Conservation (phyloP, 2,329 filamentous ascomycete genomes). For the Trichoderma brevicompactum region DNA sequence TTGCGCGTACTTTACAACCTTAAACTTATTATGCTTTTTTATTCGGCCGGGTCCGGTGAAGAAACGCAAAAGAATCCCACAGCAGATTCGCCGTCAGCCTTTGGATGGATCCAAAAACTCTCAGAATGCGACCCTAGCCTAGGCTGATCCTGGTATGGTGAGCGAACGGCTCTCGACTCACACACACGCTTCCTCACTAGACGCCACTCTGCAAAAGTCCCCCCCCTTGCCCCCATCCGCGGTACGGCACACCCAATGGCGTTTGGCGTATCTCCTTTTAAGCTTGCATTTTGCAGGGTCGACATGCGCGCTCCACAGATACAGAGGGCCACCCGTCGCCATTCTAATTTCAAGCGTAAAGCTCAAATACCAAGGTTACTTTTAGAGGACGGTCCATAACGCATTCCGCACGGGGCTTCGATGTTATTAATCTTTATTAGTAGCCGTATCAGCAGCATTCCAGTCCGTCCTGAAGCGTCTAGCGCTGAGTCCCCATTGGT, state of each 20-base stretch:
- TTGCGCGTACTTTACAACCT: conserved; percentile 10
- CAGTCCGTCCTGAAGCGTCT: not conserved
- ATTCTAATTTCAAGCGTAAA: conserved; percentile 25
- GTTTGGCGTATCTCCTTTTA: conserved; percentile 16
- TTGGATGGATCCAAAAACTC: not conserved
- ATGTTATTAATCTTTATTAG: not conserved
- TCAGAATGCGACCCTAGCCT: not conserved
- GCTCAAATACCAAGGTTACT: conserved; percentile 25
- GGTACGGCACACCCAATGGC: conserved; percentile 9
- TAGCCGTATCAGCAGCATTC: conserved; percentile 12
- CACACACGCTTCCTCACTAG: not conserved
- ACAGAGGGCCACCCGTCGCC: not conserved
- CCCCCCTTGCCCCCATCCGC: conserved; percentile 3
- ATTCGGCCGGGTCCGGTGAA: conserved; percentile 10
- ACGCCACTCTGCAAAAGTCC: conserved; percentile 29
- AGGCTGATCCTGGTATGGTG: conserved; percentile 20
- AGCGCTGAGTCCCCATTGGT: not conserved
- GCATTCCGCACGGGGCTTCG: not conserved
- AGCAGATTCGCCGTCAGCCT: not conserved
- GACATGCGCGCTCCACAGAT: conserved; percentile 18
- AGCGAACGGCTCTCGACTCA: conserved; percentile 11
- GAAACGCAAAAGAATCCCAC: conserved; percentile 3
- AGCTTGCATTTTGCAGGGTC: conserved; percentile 14
- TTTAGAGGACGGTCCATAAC: conserved; percentile 1
- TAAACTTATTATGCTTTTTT: conserved; percentile 25